Evolutionary conservation across 179 eudicot genomes (phyloP).

Genomic region (Corrigiola litoralis): DNA sequence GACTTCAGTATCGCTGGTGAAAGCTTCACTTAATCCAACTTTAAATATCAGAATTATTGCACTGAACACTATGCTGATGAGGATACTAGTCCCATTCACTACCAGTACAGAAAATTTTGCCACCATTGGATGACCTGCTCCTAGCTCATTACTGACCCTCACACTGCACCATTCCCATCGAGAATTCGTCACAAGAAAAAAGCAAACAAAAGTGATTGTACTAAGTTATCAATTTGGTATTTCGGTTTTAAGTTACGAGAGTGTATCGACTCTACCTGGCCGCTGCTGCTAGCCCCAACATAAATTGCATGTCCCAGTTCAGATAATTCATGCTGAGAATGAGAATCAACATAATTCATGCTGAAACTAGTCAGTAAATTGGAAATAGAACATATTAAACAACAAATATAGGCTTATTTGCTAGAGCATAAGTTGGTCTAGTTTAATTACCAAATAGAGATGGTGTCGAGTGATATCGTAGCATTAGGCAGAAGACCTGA

Average conservation of each 20-base stretch:
- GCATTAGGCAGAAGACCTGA: slow-evolving; percentile 61
- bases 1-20: slow-evolving; percentile 38
- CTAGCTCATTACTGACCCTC: slow-evolving; percentile 45
- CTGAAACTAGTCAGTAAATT: slow-evolving; percentile 1
- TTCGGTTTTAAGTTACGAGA: neutral
- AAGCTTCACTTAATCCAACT: slow-evolving; percentile 33
- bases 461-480: slow-evolving; percentile 53
- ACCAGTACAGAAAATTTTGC: slow-evolving; percentile 39
- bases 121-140: slow-evolving; percentile 41
- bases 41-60: slow-evolving; percentile 32
- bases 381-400: neutral
- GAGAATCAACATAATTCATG: neutral
- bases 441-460: slow-evolving; percentile 56
- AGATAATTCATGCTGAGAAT: slow-evolving; percentile 56
- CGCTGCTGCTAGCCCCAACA: slow-evolving; percentile 64
- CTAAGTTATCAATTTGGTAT: neutral
- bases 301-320: slow-evolving; percentile 70
- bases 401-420: neutral
- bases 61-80: slow-evolving; percentile 38
- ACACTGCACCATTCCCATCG: slow-evolving; percentile 26
- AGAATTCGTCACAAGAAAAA: neutral
- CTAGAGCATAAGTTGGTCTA: neutral
- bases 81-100: slow-evolving; percentile 36
- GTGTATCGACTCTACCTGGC: slow-evolving; percentile 21
- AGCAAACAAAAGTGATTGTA: neutral